A percentile compares a stretch with the other conserved stretches of the same genome.
These are phyloP conservation scores for Phytophthora brassicae DNA, from an alignment of 352 stramenopile genomes.

Conservation along the genomic window DNA sequence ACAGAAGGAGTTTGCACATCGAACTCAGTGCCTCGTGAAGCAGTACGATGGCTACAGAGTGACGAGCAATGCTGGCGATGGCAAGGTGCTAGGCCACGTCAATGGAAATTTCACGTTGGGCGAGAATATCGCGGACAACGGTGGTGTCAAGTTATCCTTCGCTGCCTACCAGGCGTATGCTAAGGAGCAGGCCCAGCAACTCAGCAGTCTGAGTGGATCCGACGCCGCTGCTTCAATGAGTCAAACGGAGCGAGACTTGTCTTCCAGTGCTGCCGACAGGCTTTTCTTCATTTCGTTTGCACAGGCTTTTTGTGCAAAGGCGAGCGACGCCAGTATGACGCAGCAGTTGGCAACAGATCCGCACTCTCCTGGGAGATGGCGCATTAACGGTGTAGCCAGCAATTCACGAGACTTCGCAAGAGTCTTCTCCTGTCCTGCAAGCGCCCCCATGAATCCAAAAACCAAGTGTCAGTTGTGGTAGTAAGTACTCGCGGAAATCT, in stretches of 20 bases:
- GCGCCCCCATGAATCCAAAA: constrained; percentile 67
- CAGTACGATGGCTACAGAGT: constrained; percentile 62
- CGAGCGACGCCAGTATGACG: constrained; percentile 56
- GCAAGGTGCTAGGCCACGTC: constrained; percentile 56
- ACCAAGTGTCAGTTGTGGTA: constrained; percentile 82
- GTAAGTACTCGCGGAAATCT: no score
- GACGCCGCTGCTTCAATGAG: constrained; percentile 20
- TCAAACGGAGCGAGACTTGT: constrained; percentile 20
- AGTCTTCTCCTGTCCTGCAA: constrained; percentile 56
- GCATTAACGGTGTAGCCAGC: constrained; percentile 77
- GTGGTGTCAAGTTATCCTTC: constrained; percentile 75
- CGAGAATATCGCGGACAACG: constrained; percentile 87
- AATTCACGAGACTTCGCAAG: constrained; percentile 73
- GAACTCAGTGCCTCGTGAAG: constrained; percentile 61
- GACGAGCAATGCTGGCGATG: constrained; percentile 39
- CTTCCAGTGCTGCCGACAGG: constrained; percentile 34
- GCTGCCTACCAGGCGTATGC: constrained; percentile 53
- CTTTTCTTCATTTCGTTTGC: constrained; percentile 85
- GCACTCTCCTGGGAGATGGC: constrained; percentile 70
- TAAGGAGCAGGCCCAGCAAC: constrained; percentile 15
- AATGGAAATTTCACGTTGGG: constrained; percentile 80
- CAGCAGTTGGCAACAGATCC: constrained; percentile 56
- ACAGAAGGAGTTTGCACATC: constrained; percentile 62
- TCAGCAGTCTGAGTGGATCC: constrained; percentile 27
- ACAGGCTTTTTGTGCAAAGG: constrained; percentile 70